Evolutionary conservation across 257 asterid species (phyloP).

Genomic region (Striga asiatica): DNA sequence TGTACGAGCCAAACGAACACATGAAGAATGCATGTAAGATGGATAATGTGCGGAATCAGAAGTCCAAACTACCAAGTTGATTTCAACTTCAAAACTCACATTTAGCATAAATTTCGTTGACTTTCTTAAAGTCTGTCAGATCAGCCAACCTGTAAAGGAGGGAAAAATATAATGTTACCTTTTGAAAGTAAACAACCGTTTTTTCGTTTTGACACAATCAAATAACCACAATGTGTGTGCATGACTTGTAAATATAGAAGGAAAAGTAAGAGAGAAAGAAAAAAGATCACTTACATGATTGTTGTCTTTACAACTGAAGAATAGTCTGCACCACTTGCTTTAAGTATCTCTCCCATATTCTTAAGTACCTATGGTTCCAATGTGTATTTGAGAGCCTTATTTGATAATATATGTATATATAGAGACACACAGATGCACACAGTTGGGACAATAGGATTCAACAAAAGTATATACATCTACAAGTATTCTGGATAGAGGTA

Average conservation of each 20-base stretch:
- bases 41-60: neutral
- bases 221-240: neutral
- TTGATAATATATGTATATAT: too few species aligned
- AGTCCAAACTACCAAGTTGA: neutral
- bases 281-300: slow-evolving; percentile 49
- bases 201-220: neutral
- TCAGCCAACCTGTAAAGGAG: slow-evolving; percentile 77
- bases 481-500: neutral
- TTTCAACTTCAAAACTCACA: slow-evolving; percentile 44
- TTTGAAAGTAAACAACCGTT: neutral
- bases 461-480: neutral
- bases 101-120: slow-evolving; percentile 87
- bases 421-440: too few species aligned
- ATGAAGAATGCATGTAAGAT: neutral
- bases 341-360: slow-evolving; percentile 96
- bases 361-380: slow-evolving; percentile 54
- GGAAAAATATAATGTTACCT: slow-evolving; percentile 7
- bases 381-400: slow-evolving; percentile 7
- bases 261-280: neutral
- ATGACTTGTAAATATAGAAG: neutral
- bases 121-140: slow-evolving; percentile 87
- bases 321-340: slow-evolving; percentile 84
- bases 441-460: neutral
- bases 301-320: slow-evolving; percentile 97
- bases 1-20: neutral